Evolutionary conservation across 257 asterid species (phyloP), one percentile per base, ranked within the genome.

Genomic region (Voacanga thouarsii): DNA sequence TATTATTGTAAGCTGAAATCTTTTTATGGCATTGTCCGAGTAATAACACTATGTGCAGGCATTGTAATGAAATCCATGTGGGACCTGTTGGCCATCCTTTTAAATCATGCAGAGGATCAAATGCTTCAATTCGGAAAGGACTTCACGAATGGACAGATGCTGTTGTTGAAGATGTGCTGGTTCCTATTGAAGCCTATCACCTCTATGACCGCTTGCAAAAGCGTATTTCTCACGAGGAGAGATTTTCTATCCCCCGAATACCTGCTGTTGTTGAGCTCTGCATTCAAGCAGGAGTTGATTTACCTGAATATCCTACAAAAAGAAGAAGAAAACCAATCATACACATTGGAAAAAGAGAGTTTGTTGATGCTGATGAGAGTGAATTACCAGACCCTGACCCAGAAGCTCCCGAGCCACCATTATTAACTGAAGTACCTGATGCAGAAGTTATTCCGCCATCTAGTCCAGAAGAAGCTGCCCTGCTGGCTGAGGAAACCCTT

Each of bases 201-300:
- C 82, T 93, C 76, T 89, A 87, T 23, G 99, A 95, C 78, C 98
- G 98, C 77, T 87, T 95, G 18, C 94, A 95, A 18, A 90, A 86
- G 70, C 97, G 97, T 41, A 90, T 95, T 49, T 26, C 96, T 37
- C 98, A 93, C 5, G 88, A 84, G 67, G 97, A 93, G 84, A 85
- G 98, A 82, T 95, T 93, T 78, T 86, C 97, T 0, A 63, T 93
- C 84, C 97, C 99, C 33, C 86, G 97, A 79, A 86, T 93, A n/a
- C 97, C 97, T 8, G 96, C 98, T 50, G 80, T 96, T 21, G 94
- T 89, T 12, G 98, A 95, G 91, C 98, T 95, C 77, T 95, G 99
- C 85, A 89, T 95, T 78, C 98, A 95, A 86, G 97, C 96, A 44
- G 99, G 99, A 66, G 98, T 95, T 18, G 97, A 93, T 69, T 80